Evolutionary conservation across 2,329 filamentous ascomycete species (phyloP).

Genomic region (Aspergillus spinulosporus): DNA sequence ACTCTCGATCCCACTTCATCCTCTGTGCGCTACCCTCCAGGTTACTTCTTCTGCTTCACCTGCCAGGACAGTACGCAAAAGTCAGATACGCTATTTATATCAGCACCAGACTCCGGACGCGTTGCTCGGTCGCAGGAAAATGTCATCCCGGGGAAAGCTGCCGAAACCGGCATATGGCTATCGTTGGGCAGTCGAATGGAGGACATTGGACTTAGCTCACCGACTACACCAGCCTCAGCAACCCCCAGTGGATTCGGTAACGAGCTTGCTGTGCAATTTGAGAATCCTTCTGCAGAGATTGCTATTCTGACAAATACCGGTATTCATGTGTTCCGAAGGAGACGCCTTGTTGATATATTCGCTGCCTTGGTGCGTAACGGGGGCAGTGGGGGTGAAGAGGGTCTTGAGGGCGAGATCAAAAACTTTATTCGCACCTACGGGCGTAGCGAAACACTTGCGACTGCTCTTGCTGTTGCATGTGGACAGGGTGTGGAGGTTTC

Average conservation of each 20-base stretch:
- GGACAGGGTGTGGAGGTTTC: slow-evolving; percentile 85
- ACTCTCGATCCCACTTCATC: slow-evolving; percentile 44
- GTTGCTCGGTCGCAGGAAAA: slow-evolving; percentile 61
- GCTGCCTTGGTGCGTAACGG: slow-evolving; percentile 74
- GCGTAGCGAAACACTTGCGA: slow-evolving; percentile 82
- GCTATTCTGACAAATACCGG: slow-evolving; percentile 90
- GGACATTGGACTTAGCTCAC: slow-evolving; percentile 74
- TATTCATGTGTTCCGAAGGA: slow-evolving; percentile 79
- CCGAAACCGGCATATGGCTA: slow-evolving; percentile 79
- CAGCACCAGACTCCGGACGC: slow-evolving; percentile 83
- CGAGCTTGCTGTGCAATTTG: slow-evolving; percentile 94
- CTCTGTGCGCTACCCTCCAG: slow-evolving; percentile 69
- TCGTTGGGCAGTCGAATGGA: slow-evolving; percentile 72
- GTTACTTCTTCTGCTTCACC: slow-evolving; percentile 87
- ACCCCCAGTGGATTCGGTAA: slow-evolving; percentile 84
- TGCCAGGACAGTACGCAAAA: slow-evolving; percentile 60
- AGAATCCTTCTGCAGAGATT: slow-evolving; percentile 76
- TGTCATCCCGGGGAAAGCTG: slow-evolving; percentile 61
- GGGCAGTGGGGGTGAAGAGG: slow-evolving; percentile 65
- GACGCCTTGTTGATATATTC: slow-evolving; percentile 88
- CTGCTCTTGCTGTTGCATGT: slow-evolving; percentile 90
- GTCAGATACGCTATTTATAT: slow-evolving; percentile 73
- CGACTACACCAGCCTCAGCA: slow-evolving; percentile 67
- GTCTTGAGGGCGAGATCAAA: slow-evolving; percentile 76
- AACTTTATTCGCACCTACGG: slow-evolving; percentile 86